Percentiles rank a stretch among this genome's conserved stretches.
Evolutionary conservation across 257 asterid species (phyloP).

Genomic region (Jasminum sambac): DNA sequence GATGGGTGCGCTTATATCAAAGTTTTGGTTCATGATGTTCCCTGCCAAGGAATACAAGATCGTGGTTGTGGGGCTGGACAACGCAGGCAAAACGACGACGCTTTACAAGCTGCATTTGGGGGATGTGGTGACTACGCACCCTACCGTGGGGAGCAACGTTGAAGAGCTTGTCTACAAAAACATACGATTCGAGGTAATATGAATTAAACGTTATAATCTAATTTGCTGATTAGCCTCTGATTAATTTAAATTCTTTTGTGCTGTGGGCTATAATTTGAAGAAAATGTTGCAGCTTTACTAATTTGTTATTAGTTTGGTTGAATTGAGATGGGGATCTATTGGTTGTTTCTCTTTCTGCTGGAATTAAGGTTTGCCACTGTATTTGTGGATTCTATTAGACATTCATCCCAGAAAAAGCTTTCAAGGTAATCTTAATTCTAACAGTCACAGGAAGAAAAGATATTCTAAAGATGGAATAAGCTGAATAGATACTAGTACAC

Average conservation of each 20-base stretch:
- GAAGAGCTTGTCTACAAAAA: conserved; percentile 95
- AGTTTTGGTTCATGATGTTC: conserved; percentile 91
- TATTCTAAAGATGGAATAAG: background rate
- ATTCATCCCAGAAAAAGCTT: background rate
- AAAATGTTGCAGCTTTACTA: background rate
- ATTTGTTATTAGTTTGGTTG: background rate
- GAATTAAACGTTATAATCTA: background rate
- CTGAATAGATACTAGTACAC: background rate
- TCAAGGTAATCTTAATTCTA: background rate
- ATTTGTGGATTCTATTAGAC: background rate
- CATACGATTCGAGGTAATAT: conserved; percentile 82
- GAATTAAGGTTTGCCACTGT: background rate
- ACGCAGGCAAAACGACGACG: conserved; percentile 99
- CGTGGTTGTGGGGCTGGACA: conserved; percentile 94
- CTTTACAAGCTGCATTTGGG: conserved; percentile 91
- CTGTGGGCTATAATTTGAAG: background rate
- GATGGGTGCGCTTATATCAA: conserved; percentile 87
- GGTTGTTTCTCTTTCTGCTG: background rate
- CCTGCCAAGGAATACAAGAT: conserved; percentile 98
- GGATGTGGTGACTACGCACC: conserved; percentile 94
- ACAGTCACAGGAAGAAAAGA: background rate
- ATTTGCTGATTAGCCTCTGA: background rate
- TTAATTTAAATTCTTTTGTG: background rate
- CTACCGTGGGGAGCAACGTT: conserved; percentile 98
- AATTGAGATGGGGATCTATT: background rate